Evolutionary conservation across 2,329 filamentous ascomycete species (phyloP).

Genomic region (Colletotrichum spinosum): DNA sequence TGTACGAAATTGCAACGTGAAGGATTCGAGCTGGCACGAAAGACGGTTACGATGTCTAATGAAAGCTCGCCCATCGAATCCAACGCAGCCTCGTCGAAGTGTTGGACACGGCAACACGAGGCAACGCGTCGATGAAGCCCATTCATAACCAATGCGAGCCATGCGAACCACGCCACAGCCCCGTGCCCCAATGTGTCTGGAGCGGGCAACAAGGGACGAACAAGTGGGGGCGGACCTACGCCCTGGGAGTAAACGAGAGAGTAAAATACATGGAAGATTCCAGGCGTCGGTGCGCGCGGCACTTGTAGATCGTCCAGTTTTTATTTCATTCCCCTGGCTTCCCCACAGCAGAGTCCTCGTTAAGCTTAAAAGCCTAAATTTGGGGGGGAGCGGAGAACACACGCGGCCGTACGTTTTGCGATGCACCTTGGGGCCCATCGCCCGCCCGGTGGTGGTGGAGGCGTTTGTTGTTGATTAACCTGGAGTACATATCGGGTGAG

Average conservation of each 20-base stretch:
- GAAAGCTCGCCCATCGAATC: too few relatives aligned
- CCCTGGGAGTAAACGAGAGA: too few relatives aligned
- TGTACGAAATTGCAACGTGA: too few relatives aligned
- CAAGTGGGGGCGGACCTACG: slow-evolving; percentile 2
- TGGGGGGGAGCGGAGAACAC: slow-evolving; percentile 4
- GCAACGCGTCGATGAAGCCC: not conserved
- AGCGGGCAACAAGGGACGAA: slow-evolving; percentile 12
- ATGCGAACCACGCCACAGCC: not conserved
- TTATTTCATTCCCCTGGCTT: not conserved
- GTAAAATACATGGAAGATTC: not conserved
- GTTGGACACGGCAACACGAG: too few relatives aligned
- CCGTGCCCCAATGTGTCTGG: not conserved
- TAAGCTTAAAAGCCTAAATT: slow-evolving; percentile 32
- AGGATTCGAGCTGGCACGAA: too few relatives aligned
- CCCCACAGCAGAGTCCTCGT: not conserved
- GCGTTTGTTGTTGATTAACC: too few relatives aligned
- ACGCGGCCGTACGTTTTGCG: not conserved
- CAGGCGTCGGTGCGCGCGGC: slow-evolving; percentile 14
- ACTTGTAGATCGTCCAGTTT: not conserved
- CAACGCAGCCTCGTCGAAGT: too few relatives aligned
- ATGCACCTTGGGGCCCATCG: too few relatives aligned
- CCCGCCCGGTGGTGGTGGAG: too few relatives aligned
- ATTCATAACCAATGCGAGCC: not conserved
- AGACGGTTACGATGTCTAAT: too few relatives aligned
- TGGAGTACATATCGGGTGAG: too few relatives aligned